Percentiles rank a stretch among this genome's conserved stretches.
Evolutionary conservation across 305 asterid species (phyloP).

Genomic region (Fraxinus albicans): DNA sequence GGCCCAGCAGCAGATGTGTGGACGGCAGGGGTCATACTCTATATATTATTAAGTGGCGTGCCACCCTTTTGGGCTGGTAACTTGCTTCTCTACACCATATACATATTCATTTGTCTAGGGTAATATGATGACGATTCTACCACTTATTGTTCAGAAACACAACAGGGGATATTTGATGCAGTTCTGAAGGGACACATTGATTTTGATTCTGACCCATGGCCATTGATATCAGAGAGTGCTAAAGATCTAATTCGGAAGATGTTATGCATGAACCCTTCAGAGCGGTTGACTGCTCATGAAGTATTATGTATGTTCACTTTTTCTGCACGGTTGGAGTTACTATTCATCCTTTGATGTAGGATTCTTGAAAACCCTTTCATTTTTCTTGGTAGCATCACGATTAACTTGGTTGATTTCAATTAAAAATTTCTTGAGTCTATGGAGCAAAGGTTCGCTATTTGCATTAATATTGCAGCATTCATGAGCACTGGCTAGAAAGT

Average conservation of each 20-base stretch:
- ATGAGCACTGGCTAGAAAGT: not conserved
- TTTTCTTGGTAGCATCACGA: not conserved
- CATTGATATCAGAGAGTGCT: conserved; percentile 77
- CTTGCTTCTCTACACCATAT: conserved; percentile 10
- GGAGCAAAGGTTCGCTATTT: not conserved
- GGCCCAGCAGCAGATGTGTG: conserved; percentile 95
- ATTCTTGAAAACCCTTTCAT: not conserved
- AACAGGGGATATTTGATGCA: conserved; percentile 92
- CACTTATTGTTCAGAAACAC: conserved; percentile 64
- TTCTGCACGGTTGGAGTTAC: conserved; percentile 12
- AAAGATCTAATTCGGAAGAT: conserved; percentile 78
- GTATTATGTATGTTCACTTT: conserved; percentile 60
- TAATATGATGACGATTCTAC: conserved; percentile 24
- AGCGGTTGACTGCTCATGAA: conserved; percentile 77
- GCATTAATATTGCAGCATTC: not conserved
- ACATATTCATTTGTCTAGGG: not conserved
- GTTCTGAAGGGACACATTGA: conserved; percentile 81
- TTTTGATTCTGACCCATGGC: conserved; percentile 87
- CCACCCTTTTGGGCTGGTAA: conserved; percentile 99
- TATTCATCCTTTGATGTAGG: not conserved
- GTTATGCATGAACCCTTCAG: conserved; percentile 82
- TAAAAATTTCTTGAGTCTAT: conserved; percentile 16
- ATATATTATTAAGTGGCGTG: conserved; percentile 83
- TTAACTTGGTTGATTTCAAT: not conserved
- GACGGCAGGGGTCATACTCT: conserved; percentile 90